A percentile compares a stretch with the other conserved stretches of the same genome.
These are phyloP conservation scores for Aquilaria malaccensis DNA, from an alignment of 345 rosid species.

Conservation along the genomic window DNA sequence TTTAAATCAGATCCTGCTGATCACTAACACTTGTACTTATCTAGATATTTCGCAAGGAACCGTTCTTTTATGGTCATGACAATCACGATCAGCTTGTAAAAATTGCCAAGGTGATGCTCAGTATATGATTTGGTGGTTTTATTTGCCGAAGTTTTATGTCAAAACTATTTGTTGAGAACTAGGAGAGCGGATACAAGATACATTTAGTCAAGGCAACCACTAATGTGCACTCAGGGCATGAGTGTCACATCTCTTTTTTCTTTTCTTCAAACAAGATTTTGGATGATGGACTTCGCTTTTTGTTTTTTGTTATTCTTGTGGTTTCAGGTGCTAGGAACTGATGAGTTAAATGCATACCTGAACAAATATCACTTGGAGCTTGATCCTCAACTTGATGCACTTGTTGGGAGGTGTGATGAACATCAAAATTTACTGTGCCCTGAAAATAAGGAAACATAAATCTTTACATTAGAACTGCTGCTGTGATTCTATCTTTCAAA, in stretches of 20 bases:
- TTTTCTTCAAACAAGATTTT: neutral
- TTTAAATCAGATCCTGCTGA: neutral
- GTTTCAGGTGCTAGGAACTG: conserved; percentile 87
- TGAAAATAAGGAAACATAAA: too few relatives aligned
- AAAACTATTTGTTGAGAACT: neutral
- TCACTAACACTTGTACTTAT: neutral
- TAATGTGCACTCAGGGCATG: too few relatives aligned
- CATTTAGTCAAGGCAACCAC: too few relatives aligned
- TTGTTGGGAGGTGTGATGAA: conserved; percentile 69
- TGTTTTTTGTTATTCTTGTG: conserved; percentile 11
- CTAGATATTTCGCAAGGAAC: conserved; percentile 93
- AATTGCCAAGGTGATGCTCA: conserved; percentile 75
- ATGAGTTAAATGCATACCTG: conserved; percentile 82
- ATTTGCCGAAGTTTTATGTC: neutral
- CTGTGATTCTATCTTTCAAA: neutral
- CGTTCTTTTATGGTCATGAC: conserved; percentile 97
- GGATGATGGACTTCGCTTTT: neutral
- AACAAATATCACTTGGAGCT: conserved; percentile 84
- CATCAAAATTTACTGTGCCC: neutral
- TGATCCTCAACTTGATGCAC: conserved; percentile 89
- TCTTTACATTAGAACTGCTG: too few relatives aligned
- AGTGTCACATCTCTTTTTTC: too few relatives aligned
- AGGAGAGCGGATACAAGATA: too few relatives aligned
- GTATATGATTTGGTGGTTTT: conserved; percentile 7
- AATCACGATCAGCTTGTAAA: conserved; percentile 96